Evolutionary conservation across 2,329 filamentous ascomycete genomes (phyloP).

Genomic region (Sporothrix pseudoabietina): DNA sequence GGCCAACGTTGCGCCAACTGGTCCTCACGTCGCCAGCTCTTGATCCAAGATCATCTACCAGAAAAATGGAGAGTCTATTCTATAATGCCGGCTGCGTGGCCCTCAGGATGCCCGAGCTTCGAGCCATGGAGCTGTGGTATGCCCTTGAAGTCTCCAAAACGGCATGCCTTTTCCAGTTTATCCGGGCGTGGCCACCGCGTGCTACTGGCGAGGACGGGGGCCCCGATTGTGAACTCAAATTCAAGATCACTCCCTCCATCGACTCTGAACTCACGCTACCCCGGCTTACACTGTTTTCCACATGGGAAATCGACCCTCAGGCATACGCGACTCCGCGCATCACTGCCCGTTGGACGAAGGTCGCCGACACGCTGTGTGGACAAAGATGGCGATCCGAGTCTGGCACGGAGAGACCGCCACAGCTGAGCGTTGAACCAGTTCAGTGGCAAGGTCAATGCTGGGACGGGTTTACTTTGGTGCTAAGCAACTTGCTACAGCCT

Average conservation of each 20-base stretch:
- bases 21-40: background rate
- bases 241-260: background rate
- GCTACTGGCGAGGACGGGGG: background rate
- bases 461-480: background rate
- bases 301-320: background rate
- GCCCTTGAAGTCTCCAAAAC: background rate
- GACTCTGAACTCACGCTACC: background rate
- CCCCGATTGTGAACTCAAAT: background rate
- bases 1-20: background rate
- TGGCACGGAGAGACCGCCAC: background rate
- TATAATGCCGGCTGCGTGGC: background rate
- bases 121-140: background rate
- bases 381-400: background rate
- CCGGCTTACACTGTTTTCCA: background rate
- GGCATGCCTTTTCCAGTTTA: background rate
- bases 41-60: background rate
- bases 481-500: background rate
- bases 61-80: background rate
- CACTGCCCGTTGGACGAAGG: background rate
- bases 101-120: background rate
- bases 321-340: background rate
- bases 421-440: background rate
- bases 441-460: background rate
- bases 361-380: background rate
- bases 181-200: background rate